phyloP scores from a whole-genome alignment of 805 yeast genomes.

The Pichia phayaonensis region DNA sequence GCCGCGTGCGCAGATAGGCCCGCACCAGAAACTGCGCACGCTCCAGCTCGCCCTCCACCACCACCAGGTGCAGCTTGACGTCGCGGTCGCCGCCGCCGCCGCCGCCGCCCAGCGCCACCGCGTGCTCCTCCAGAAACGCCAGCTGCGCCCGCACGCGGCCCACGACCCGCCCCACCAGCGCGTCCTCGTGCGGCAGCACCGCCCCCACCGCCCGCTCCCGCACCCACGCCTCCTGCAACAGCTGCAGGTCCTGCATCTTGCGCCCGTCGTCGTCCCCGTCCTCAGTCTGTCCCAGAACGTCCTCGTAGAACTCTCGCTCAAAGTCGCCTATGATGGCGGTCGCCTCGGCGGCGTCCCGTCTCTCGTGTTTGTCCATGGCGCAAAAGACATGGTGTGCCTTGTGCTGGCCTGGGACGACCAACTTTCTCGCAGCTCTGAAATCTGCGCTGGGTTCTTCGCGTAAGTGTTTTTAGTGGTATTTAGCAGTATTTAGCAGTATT shows the following conservation, averaged over 20 bases:
- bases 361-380: conserved; percentile 7
- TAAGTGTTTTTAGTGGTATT: no score
- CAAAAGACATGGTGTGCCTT: no score
- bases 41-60: conserved; percentile 89
- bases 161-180: conserved; percentile 50
- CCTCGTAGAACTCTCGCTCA: conserved; percentile 29
- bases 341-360: conserved; percentile 34
- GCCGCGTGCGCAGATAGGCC: conserved; percentile 69
- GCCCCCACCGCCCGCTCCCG: conserved; percentile 85
- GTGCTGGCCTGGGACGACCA: no score
- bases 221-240: conserved; percentile 61
- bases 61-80: conserved; percentile 69
- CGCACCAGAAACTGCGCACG: conserved; percentile 77
- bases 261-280: conserved; percentile 3
- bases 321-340: conserved; percentile 67
- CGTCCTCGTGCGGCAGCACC: conserved; percentile 63
- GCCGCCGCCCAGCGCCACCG: conserved; percentile 63
- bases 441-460: no score
- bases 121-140: conserved; percentile 68
- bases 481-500: no score
- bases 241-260: conserved; percentile 31
- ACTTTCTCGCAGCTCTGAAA: no score
- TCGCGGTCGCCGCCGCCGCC: conserved; percentile 57
- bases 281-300: background rate
- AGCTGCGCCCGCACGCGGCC: conserved; percentile 59